Conservation (phyloP, 305 asterid genomes). For the Solanum hybrid region DNA sequence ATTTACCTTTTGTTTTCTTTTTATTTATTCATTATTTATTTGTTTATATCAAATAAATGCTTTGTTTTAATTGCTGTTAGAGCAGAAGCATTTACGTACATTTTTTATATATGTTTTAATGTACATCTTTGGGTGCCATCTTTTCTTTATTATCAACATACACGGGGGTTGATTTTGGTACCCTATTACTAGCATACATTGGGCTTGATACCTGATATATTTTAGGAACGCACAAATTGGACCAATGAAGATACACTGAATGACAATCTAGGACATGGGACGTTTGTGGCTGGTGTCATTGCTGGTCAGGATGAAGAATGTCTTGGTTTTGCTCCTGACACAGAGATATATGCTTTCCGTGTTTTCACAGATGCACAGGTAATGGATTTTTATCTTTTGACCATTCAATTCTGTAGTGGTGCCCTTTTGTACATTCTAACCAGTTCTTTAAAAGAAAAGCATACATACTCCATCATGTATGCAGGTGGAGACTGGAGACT, state of each 20-base stretch:
- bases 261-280: slow-evolving; percentile 99
- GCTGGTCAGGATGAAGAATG: slow-evolving; percentile 95
- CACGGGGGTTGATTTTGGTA: too few relatives aligned
- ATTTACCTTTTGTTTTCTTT: slow-evolving; percentile 1
- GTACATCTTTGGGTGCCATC: not conserved
- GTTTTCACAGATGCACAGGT: slow-evolving; percentile 98
- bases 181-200: slow-evolving; percentile 4
- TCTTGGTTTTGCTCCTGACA: slow-evolving; percentile 98
- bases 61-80: not conserved
- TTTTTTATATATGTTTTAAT: not conserved
- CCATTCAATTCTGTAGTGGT: not conserved
- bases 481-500: not conserved
- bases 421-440: not conserved
- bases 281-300: slow-evolving; percentile 97
- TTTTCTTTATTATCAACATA: not conserved
- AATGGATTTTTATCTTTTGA: slow-evolving; percentile 40
- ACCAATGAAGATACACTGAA: slow-evolving; percentile 90
- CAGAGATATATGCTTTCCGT: slow-evolving; percentile 95
- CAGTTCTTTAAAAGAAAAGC: not conserved
- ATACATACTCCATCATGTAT: not conserved
- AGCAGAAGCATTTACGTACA: not conserved
- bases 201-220: slow-evolving; percentile 1
- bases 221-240: slow-evolving; percentile 98
- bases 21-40: not conserved
- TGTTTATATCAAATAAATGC: not conserved